Evolutionary conservation across 306 rosid species (phyloP), one percentile per base, ranked within the genome.

Genomic region (Acmispon strigosus): DNA sequence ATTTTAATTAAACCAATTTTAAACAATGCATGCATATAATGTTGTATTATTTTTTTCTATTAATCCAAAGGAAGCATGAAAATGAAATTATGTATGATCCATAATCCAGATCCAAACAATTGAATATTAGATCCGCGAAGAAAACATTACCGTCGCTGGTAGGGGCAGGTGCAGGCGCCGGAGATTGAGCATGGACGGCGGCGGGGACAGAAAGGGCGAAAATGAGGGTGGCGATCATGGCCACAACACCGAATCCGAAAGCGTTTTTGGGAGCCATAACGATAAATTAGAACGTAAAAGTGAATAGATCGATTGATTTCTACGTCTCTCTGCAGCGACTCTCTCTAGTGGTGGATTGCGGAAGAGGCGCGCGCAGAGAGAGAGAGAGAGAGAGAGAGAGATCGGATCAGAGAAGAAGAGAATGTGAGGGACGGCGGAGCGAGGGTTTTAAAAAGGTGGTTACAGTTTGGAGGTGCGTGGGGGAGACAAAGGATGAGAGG

Each of bases 81-180:
- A 44, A 44, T 2, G n/a, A 12, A 6, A 47, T 2, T 0, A 4
- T n/a, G n/a, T 0, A 32, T 6, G 0, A 3, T 39, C 52, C 37
- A 76, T 63, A 76, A 1, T 39, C 51, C 36, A 76, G 70, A 76
- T 76, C 80, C 53, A 37, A 0, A 7, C 47, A 52, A 41, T 8
- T 14, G 27, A 36, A 37, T 43, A 2, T 52, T 14, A 78, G 72
- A 79, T 73, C 75, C 32, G 57, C 17, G 51, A 43, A 19, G 62
- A 59, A 50, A 43, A 43, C 13, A 75, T 37, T 78, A 92, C 93
- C 97, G 56, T 92, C 90, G 77, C 85, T 89, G 39, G 89, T 11
- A 37, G 96, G 96, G 22, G 89, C 76, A 2, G 96, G 97, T 49
- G 93, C 83, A 51, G 94, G 88, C 17, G 92, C 57, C 14, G 36